Conservation (phyloP, 2,329 filamentous ascomycete species). For the Ilyonectria destructans region DNA sequence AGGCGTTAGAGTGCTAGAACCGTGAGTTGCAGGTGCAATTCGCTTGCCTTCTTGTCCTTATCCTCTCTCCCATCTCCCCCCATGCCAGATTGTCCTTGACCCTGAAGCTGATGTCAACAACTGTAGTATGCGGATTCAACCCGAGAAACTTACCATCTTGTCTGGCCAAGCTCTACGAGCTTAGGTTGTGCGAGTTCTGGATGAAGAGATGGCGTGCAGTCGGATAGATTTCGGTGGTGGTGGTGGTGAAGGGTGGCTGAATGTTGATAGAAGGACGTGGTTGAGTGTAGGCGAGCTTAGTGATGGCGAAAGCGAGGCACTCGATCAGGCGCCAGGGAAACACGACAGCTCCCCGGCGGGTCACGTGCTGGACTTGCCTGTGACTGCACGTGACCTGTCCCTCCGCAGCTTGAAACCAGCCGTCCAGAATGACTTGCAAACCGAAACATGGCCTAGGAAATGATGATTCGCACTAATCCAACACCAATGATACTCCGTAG, state of each 20-base stretch:
- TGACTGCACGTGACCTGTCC: slow-evolving; percentile 38
- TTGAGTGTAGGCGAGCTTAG: slow-evolving; percentile 49
- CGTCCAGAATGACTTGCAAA: background rate
- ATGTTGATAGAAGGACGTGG: slow-evolving; percentile 46
- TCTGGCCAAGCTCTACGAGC: slow-evolving; percentile 51
- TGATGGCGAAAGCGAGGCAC: slow-evolving; percentile 54
- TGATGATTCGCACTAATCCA: too few relatives aligned
- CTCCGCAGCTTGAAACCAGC: background rate
- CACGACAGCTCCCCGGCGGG: slow-evolving; percentile 58
- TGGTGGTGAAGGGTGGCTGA: slow-evolving; percentile 39
- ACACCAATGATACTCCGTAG: background rate
- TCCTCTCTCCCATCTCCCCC: slow-evolving; percentile 87
- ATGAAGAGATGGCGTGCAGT: slow-evolving; percentile 26
- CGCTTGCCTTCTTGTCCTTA: slow-evolving; percentile 91
- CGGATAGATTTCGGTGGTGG: slow-evolving; percentile 28
- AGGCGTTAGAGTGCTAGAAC: slow-evolving; percentile 39
- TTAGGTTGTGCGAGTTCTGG: slow-evolving; percentile 28
- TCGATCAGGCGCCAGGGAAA: slow-evolving; percentile 62
- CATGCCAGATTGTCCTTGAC: slow-evolving; percentile 90
- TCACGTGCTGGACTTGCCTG: slow-evolving; percentile 50
- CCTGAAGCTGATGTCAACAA: slow-evolving; percentile 63
- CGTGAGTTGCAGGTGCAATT: background rate
- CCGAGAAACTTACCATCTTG: slow-evolving; percentile 55
- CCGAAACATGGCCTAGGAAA: background rate
- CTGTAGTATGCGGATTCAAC: slow-evolving; percentile 5